A percentile compares a stretch with the other conserved stretches of the same genome.
These are phyloP conservation scores for Xylariaceae sp. DNA, from an alignment of 2,329 filamentous ascomycete species.

Conservation along the genomic window DNA sequence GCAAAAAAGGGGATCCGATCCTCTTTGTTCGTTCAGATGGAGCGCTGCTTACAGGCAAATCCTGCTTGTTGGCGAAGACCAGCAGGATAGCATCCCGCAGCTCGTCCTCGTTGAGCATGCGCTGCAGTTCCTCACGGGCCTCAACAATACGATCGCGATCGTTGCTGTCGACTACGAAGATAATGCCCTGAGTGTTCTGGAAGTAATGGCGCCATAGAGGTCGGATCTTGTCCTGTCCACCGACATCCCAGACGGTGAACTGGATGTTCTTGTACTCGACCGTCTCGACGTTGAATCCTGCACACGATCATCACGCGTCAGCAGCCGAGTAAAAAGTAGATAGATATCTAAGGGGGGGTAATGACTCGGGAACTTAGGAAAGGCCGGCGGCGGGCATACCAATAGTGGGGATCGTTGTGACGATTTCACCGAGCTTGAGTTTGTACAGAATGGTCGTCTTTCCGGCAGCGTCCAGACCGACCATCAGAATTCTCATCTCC, in stretches of 20 bases:
- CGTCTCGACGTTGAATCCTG: conserved; percentile 99
- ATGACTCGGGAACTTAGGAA: not conserved
- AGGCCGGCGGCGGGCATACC: conserved; percentile 53
- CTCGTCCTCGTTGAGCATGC: conserved; percentile 98
- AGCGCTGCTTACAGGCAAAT: conserved; percentile 74
- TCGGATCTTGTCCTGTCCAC: conserved; percentile 99
- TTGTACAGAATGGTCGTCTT: conserved; percentile 99
- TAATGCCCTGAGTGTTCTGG: conserved; percentile 99
- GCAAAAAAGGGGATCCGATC: conserved; percentile 28
- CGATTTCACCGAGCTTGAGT: conserved; percentile 98
- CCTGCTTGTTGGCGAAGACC: conserved; percentile 99
- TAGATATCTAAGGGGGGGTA: not conserved
- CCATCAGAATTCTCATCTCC: conserved; percentile 99
- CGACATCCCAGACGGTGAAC: conserved; percentile 99
- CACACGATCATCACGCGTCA: conserved; percentile 22
- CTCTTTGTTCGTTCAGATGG: conserved; percentile 14
- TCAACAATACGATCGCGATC: conserved; percentile 97
- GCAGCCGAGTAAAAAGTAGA: conserved; percentile 9
- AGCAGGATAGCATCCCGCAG: conserved; percentile 94
- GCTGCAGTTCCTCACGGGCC: conserved; percentile 91
- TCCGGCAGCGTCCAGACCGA: conserved; percentile 97
- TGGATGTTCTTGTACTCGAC: conserved; percentile 99
- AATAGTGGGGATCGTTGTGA: conserved; percentile 98
- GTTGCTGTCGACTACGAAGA: conserved; percentile 99
- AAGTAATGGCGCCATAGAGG: conserved; percentile 99